phyloP scores from a whole-genome alignment of 176 grass and related monocot species.

The Themeda triandra region DNA sequence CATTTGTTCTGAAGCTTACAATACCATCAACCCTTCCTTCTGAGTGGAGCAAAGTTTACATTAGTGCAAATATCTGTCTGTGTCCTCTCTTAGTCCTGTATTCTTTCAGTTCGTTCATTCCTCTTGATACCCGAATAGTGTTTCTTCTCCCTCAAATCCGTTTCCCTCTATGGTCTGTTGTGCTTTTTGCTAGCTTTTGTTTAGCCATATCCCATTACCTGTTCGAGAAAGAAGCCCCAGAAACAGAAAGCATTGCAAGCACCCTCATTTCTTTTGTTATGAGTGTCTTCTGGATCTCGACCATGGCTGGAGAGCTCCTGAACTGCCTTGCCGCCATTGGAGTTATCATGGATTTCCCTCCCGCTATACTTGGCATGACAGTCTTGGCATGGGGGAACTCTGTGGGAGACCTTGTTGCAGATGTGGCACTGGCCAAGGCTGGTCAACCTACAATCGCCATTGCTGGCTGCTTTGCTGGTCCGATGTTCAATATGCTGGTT shows the following conservation, averaged over 20 bases:
- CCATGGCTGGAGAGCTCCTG: constrained; percentile 88
- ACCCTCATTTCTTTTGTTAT: constrained; percentile 75
- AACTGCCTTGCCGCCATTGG: constrained; percentile 84
- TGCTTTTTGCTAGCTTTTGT: constrained; percentile 61
- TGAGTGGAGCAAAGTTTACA: constrained; percentile 62
- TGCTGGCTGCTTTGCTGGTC: constrained; percentile 91
- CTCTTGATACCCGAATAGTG: constrained; percentile 71
- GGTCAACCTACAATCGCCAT: constrained; percentile 76
- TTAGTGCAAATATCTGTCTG: constrained; percentile 66
- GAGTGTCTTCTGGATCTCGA: constrained; percentile 97
- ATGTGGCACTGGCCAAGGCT: constrained; percentile 68
- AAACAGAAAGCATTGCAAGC: constrained; percentile 39
- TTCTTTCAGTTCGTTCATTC: constrained; percentile 71
- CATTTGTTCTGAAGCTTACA: constrained; percentile 77
- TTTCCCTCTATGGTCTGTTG: constrained; percentile 73
- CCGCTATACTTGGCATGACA: constrained; percentile 88
- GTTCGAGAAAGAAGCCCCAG: constrained; percentile 59
- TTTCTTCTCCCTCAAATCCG: constrained; percentile 66
- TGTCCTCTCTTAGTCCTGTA: constrained; percentile 81
- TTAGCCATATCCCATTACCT: constrained; percentile 68
- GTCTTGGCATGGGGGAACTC: constrained; percentile 97
- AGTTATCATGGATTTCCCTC: constrained; percentile 70
- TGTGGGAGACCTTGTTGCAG: constrained; percentile 79
- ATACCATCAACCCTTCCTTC: constrained; percentile 71
- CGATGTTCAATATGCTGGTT: constrained; percentile 97